phyloP scores from a whole-genome alignment of 192 early-diverging fungal species.

The Coemansia sp. region DNA sequence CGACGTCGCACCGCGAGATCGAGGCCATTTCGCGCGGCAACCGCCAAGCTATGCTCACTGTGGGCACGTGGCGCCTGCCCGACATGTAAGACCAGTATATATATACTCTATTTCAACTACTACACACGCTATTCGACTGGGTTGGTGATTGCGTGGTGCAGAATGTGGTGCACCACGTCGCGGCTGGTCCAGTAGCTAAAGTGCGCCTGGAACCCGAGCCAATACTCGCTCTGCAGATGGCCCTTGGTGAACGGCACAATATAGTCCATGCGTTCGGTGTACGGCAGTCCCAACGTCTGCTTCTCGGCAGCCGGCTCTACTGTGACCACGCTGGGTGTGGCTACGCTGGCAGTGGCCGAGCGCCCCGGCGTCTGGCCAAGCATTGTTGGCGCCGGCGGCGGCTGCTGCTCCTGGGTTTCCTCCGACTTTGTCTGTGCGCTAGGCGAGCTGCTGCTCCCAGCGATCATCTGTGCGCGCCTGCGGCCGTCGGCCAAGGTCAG shows the following conservation, averaged over 20 bases:
- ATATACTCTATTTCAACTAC: neutral
- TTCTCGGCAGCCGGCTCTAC: neutral
- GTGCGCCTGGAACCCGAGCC: slow-evolving; percentile 48
- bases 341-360: neutral
- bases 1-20: slow-evolving; percentile 16
- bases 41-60: slow-evolving; percentile 62
- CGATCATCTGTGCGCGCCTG: too few species aligned
- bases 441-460: neutral
- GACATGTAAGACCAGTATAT: slow-evolving; percentile 19
- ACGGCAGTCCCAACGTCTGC: slow-evolving; percentile 16
- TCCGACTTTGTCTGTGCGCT: neutral
- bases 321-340: neutral
- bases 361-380: neutral
- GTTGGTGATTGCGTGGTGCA: slow-evolving; percentile 38
- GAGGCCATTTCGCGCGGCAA: slow-evolving; percentile 57
- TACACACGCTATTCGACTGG: neutral
- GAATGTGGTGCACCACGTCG: slow-evolving; percentile 41
- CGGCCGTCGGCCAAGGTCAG: too few species aligned
- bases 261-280: slow-evolving; percentile 50
- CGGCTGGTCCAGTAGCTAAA: slow-evolving; percentile 51
- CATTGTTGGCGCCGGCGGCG: neutral
- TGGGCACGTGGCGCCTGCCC: slow-evolving; percentile 66
- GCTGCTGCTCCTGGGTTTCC: too few species aligned
- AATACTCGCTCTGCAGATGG: slow-evolving; percentile 50
- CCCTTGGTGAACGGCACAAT: slow-evolving; percentile 44